These are phyloP conservation scores for Closterium sp. DNA, from an alignment of 139 green algal genomes.

Conservation along the genomic window DNA sequence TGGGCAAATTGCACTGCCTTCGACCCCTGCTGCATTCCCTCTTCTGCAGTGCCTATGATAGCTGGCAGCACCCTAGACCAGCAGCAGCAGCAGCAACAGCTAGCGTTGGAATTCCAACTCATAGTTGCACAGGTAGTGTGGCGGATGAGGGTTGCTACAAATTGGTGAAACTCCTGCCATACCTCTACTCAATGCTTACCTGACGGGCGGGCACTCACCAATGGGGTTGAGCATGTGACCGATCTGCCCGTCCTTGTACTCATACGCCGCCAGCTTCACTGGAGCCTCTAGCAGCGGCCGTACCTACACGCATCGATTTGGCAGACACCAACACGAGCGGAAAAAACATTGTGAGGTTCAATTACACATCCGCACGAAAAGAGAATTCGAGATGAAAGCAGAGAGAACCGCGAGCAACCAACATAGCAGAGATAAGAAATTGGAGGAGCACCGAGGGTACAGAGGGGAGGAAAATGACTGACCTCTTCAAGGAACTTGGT, in stretches of 20 bases:
- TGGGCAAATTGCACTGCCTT: background rate
- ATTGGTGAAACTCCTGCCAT: background rate
- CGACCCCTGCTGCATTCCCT: background rate
- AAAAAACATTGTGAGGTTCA: background rate
- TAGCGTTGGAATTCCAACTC: background rate
- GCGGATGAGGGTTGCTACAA: background rate
- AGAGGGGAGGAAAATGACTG: background rate
- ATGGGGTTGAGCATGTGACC: conserved; percentile 49
- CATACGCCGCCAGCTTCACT: conserved; percentile 37
- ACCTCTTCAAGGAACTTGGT: conserved; percentile 45
- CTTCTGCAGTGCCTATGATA: background rate
- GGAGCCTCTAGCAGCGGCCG: conserved; percentile 39
- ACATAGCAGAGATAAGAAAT: background rate
- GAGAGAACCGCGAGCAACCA: background rate
- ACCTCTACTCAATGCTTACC: background rate
- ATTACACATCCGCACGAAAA: background rate
- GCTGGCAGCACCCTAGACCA: too few relatives aligned
- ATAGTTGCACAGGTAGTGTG: background rate
- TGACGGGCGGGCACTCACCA: conserved; percentile 22
- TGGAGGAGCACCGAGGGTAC: too few relatives aligned
- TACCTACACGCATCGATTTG: conserved; percentile 17
- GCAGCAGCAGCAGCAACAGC: background rate
- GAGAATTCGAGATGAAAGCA: background rate
- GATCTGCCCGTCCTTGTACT: conserved; percentile 47
- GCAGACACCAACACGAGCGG: background rate